These are phyloP conservation scores for Dactylellina cionopaga DNA, from an alignment of 2,329 filamentous ascomycete genomes.

Conservation along the genomic window DNA sequence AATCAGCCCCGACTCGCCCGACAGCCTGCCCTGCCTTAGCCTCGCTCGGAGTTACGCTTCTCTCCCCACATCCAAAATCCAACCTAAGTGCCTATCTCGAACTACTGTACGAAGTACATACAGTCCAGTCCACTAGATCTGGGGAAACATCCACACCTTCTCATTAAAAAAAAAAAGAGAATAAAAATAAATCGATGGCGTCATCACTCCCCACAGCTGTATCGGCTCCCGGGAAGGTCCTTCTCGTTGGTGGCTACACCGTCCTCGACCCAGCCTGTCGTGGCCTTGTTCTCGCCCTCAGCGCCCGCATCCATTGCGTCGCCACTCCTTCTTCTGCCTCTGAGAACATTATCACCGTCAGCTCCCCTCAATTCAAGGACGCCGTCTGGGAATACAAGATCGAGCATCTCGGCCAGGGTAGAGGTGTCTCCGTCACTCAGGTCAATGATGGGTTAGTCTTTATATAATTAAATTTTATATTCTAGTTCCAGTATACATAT, in stretches of 20 bases:
- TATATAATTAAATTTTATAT: background rate
- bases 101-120: no score
- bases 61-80: no score
- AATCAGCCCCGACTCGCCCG: conserved; percentile 11
- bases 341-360: conserved; percentile 79
- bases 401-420: conserved; percentile 66
- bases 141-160: no score
- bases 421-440: conserved; percentile 84
- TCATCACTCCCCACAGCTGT: conserved; percentile 65
- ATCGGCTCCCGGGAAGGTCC: conserved; percentile 94
- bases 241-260: conserved; percentile 92
- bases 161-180: no score
- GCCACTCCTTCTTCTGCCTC: conserved; percentile 63
- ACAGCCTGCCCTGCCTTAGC: background rate
- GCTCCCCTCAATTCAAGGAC: conserved; percentile 88
- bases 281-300: conserved; percentile 75
- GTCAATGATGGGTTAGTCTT: conserved; percentile 62
- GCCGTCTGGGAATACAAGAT: conserved; percentile 91
- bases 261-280: conserved; percentile 89
- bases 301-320: conserved; percentile 74
- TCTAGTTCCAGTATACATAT: background rate
- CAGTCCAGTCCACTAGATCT: no score
- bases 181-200: background rate
- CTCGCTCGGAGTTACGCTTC: conserved; percentile 2
- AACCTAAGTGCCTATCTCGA: no score